phyloP scores from a whole-genome alignment of 805 yeast genomes.

The Candida rishiriensis region DNA sequence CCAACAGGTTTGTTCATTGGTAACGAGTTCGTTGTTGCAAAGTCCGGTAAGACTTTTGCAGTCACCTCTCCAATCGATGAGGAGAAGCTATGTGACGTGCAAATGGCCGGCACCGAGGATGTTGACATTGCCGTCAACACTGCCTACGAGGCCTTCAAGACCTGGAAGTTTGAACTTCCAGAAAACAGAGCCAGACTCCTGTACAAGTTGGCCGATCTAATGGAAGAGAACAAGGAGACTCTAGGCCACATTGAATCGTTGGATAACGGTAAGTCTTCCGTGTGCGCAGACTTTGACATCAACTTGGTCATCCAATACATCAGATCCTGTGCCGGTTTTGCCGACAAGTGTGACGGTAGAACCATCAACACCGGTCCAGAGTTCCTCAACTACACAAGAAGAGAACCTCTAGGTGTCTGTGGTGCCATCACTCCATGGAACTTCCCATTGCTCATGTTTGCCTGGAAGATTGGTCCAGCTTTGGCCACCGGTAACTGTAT shows the following conservation, averaged over 20 bases:
- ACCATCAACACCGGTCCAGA: conserved; percentile 68
- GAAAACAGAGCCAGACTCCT: conserved; percentile 57
- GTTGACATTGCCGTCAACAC: conserved; percentile 83
- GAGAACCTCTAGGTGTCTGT: conserved; percentile 92
- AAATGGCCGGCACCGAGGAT: conserved; percentile 75
- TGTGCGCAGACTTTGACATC: conserved; percentile 71
- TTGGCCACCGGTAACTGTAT: conserved; percentile 86
- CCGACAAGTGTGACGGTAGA: conserved; percentile 80
- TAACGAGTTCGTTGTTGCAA: conserved; percentile 56
- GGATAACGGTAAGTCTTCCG: conserved; percentile 84
- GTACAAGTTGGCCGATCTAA: conserved; percentile 67
- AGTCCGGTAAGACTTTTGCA: conserved; percentile 54
- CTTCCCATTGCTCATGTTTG: conserved; percentile 89
- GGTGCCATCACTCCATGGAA: conserved; percentile 98
- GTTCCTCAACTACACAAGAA: conserved; percentile 73
- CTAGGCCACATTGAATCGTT: conserved; percentile 78
- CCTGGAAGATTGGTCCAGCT: conserved; percentile 95
- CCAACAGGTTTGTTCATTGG: conserved; percentile 61
- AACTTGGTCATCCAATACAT: conserved; percentile 62
- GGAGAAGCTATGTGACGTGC: conserved; percentile 61
- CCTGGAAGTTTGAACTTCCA: conserved; percentile 73
- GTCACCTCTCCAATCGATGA: conserved; percentile 68
- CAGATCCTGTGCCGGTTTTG: conserved; percentile 87
- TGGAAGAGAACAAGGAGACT: conserved; percentile 67
- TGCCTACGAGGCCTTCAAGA: conserved; percentile 72